A percentile compares a stretch with the other conserved stretches of the same genome.
Evolutionary conservation across 2,329 filamentous ascomycete genomes (phyloP).

Genomic region (Chalaropsis ovoidea): DNA sequence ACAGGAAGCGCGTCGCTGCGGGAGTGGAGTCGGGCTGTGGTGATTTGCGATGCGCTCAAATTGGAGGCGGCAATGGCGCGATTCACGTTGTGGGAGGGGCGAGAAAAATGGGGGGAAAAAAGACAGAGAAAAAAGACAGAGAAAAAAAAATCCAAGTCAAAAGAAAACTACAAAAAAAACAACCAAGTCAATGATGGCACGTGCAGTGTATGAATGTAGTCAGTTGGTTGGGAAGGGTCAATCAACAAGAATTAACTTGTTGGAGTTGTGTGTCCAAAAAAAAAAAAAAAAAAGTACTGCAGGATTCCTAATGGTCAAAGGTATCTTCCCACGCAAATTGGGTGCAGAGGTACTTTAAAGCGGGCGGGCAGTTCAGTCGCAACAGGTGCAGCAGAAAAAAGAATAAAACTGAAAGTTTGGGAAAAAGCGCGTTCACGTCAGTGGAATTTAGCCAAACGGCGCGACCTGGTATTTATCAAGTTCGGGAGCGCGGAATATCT

Average conservation of each 20-base stretch:
- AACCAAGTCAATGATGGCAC: background rate
- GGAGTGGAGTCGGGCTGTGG: background rate
- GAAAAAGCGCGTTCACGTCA: slow-evolving; percentile 27
- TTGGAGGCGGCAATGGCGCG: background rate
- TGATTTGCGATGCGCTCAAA: slow-evolving; percentile 13
- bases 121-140: background rate
- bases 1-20: slow-evolving; percentile 6
- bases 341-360: slow-evolving; percentile 22
- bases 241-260: background rate
- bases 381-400: slow-evolving; percentile 21
- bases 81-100: background rate
- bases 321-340: slow-evolving; percentile 24
- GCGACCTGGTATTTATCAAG: slow-evolving; percentile 28
- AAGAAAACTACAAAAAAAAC: background rate
- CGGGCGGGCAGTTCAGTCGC: slow-evolving; percentile 14
- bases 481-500: slow-evolving; percentile 26
- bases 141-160: background rate
- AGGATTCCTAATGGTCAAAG: slow-evolving; percentile 3
- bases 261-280: too few species aligned
- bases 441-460: slow-evolving; percentile 26
- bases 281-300: background rate
- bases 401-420: slow-evolving; percentile 22
- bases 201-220: background rate
- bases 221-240: background rate
- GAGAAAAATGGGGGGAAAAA: background rate